These are phyloP conservation scores for Spatholobus suberectus DNA, from an alignment of 306 rosid genomes.

Conservation along the genomic window DNA sequence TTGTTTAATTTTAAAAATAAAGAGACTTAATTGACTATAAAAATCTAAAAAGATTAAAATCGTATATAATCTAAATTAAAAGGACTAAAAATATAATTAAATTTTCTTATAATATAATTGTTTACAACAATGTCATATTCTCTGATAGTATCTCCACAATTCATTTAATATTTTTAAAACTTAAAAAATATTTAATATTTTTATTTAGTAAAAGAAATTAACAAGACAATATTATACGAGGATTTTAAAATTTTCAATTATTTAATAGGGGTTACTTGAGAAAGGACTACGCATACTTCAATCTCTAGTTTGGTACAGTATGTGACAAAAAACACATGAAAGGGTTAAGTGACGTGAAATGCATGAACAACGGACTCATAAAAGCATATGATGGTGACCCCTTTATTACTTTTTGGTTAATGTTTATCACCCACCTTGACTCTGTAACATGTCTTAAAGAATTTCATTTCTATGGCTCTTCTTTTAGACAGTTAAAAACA, in stretches of 20 bases:
- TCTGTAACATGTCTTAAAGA: slow-evolving; percentile 9
- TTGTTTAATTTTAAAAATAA: not conserved
- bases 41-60: too few species aligned
- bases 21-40: too few species aligned
- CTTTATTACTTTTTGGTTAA: not conserved
- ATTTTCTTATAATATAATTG: too few species aligned
- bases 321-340: not conserved
- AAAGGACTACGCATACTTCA: not conserved
- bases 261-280: not conserved
- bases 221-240: not conserved
- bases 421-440: not conserved
- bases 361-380: slow-evolving; percentile 38
- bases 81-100: too few species aligned
- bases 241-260: not conserved
- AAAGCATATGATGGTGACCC: slow-evolving; percentile 30
- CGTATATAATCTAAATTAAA: not conserved
- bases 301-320: not conserved
- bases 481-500: slow-evolving; percentile 40
- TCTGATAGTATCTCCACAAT: not conserved
- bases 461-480: slow-evolving; percentile 21
- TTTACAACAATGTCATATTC: too few species aligned
- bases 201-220: not conserved
- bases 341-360: not conserved
- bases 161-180: not conserved
- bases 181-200: not conserved